These are phyloP conservation scores for Termitomyces sp. DNA, from an alignment of 768 basidiomycete genomes.

Conservation along the genomic window DNA sequence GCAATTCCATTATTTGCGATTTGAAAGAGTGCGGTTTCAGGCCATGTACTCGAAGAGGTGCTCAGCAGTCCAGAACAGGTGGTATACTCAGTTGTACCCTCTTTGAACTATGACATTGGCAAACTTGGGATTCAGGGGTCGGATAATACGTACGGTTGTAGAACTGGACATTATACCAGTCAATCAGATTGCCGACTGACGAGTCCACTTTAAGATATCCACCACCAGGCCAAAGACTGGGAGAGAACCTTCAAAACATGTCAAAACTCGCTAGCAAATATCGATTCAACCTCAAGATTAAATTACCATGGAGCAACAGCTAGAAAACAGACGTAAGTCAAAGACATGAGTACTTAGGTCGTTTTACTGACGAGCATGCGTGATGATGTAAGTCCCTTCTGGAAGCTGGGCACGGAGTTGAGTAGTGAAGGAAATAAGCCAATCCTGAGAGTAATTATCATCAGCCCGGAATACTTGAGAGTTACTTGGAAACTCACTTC, in stretches of 20 bases:
- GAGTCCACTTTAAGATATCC: constrained; percentile 52
- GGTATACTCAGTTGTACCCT: constrained; percentile 59
- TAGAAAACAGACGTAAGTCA: constrained; percentile 10
- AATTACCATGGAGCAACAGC: constrained; percentile 44
- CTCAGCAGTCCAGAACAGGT: constrained; percentile 56
- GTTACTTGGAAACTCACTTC: constrained; percentile 27
- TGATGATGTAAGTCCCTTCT: constrained; percentile 41
- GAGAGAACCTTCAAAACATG: constrained; percentile 32
- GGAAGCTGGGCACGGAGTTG: constrained; percentile 45
- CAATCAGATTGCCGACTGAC: constrained; percentile 50
- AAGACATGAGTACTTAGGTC: not conserved
- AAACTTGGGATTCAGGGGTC: not conserved
- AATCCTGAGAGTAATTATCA: constrained; percentile 25
- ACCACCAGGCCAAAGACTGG: constrained; percentile 35
- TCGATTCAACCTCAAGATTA: not conserved
- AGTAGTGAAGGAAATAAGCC: constrained; percentile 50
- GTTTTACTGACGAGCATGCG: constrained; percentile 45
- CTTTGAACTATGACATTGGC: constrained; percentile 24
- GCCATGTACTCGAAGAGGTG: constrained; percentile 55
- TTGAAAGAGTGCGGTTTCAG: constrained; percentile 53
- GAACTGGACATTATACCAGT: constrained; percentile 58
- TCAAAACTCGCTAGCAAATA: not conserved
- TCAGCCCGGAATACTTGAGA: not conserved
- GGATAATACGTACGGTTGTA: constrained; percentile 34
- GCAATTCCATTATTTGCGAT: constrained; percentile 53